Percentiles rank a stretch among this genome's conserved stretches.
Conservation (phyloP, 441 rosid genomes). For the Daphne laureola region DNA sequence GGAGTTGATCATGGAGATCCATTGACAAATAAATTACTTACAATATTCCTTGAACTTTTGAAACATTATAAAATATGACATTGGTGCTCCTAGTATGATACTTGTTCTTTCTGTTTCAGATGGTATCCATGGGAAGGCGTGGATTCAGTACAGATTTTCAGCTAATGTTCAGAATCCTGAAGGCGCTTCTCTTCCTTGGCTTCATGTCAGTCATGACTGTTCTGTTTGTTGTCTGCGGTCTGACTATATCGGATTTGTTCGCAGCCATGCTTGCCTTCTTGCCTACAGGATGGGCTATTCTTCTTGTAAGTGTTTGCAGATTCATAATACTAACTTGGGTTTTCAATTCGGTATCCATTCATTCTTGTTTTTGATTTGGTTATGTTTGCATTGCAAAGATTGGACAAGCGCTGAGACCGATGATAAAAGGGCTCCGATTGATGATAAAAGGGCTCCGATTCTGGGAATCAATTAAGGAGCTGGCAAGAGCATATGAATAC, state of each 20-base stretch:
- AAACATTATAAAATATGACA: too few species aligned
- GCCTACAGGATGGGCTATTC: slow-evolving; percentile 89
- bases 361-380: neutral
- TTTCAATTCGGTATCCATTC: neutral
- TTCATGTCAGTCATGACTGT: slow-evolving; percentile 82
- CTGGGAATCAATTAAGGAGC: slow-evolving; percentile 89
- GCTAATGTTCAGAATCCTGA: slow-evolving; percentile 90
- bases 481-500: slow-evolving; percentile 84
- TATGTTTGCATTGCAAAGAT: slow-evolving; percentile 28
- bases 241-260: slow-evolving; percentile 62
- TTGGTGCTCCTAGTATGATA: too few species aligned
- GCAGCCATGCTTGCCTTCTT: slow-evolving; percentile 79
- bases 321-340: neutral
- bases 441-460: slow-evolving; percentile 41
- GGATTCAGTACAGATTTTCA: slow-evolving; percentile 75
- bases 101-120: slow-evolving; percentile 26
- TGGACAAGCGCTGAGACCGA: slow-evolving; percentile 64
- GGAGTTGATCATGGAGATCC: too few species aligned
- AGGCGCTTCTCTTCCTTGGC: slow-evolving; percentile 93
- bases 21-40: too few species aligned
- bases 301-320: slow-evolving; percentile 57
- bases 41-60: too few species aligned
- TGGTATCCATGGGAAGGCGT: slow-evolving; percentile 84
- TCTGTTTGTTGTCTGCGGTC: slow-evolving; percentile 58
- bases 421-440: slow-evolving; percentile 40